These are phyloP conservation scores for Aschersonia sp. DNA, from an alignment of 2,329 filamentous ascomycete genomes.

Conservation along the genomic window DNA sequence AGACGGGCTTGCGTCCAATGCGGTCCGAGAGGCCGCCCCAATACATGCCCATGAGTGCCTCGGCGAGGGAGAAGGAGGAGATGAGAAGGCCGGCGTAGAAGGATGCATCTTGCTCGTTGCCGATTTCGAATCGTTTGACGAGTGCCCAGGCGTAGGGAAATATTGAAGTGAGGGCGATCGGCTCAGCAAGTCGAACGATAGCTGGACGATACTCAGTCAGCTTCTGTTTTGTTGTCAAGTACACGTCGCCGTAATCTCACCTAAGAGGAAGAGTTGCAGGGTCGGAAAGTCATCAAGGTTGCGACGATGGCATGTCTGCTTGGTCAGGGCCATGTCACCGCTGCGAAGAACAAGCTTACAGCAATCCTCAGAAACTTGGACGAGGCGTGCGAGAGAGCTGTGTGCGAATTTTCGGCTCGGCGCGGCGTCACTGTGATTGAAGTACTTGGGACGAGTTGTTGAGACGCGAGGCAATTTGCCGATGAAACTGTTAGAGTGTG, in stretches of 20 bases:
- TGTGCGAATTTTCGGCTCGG: conserved; percentile 7
- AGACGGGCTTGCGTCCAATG: conserved; percentile 71
- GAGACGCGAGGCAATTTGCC: background rate
- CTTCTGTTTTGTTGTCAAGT: no score
- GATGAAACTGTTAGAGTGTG: background rate
- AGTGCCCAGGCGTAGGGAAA: conserved; percentile 85
- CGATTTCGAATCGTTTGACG: conserved; percentile 62
- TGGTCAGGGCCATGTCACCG: conserved; percentile 37
- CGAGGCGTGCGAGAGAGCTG: background rate
- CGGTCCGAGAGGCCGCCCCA: conserved; percentile 78
- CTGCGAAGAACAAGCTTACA: conserved; percentile 27
- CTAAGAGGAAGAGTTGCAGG: conserved; percentile 69
- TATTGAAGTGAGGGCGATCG: conserved; percentile 84
- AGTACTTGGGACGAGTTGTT: background rate
- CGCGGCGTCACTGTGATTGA: no score
- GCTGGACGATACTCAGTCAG: conserved; percentile 31
- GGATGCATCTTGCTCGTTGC: conserved; percentile 59
- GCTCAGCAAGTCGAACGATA: conserved; percentile 84
- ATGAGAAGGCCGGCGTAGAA: conserved; percentile 83
- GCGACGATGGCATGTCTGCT: conserved; percentile 30
- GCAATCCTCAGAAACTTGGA: conserved; percentile 22
- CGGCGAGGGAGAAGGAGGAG: conserved; percentile 69
- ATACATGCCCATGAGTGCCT: conserved; percentile 73
- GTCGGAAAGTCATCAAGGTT: conserved; percentile 67
- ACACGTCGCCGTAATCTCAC: conserved; percentile 26